These are phyloP conservation scores for Diaporthe nobilis DNA, from an alignment of 2,329 filamentous ascomycete species.

Conservation along the genomic window DNA sequence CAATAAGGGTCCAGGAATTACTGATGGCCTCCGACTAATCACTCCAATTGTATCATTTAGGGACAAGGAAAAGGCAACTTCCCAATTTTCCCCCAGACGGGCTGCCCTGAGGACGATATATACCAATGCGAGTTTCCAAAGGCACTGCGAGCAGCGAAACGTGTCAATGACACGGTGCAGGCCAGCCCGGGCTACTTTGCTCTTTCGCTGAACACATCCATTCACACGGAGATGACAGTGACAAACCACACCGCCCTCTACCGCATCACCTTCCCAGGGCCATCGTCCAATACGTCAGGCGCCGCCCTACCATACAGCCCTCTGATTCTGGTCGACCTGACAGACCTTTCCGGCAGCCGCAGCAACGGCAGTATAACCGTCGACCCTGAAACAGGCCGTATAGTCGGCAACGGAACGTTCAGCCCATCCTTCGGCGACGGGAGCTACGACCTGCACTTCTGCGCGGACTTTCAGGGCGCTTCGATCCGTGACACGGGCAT, in stretches of 20 bases:
- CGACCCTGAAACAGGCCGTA: constrained; percentile 60
- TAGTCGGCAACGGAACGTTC: constrained; percentile 65
- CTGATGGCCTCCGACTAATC: background rate
- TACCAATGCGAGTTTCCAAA: constrained; percentile 63
- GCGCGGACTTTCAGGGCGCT: constrained; percentile 62
- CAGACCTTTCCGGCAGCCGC: constrained; percentile 63
- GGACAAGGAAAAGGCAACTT: constrained; percentile 53
- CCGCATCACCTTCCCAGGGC: constrained; percentile 61
- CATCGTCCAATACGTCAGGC: constrained; percentile 39
- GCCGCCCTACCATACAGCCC: constrained; percentile 58
- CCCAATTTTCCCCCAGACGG: constrained; percentile 53
- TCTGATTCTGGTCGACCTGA: constrained; percentile 64
- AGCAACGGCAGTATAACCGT: constrained; percentile 64
- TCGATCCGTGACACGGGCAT: constrained; percentile 64
- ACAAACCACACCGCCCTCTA: constrained; percentile 67
- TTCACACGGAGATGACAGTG: constrained; percentile 65
- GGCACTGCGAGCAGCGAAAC: constrained; percentile 55
- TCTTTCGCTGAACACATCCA: constrained; percentile 61
- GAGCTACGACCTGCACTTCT: constrained; percentile 64
- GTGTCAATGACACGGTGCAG: constrained; percentile 59
- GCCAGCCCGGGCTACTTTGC: constrained; percentile 67
- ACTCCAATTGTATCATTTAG: constrained; percentile 3
- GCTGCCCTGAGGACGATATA: constrained; percentile 51
- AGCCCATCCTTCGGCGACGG: constrained; percentile 66
- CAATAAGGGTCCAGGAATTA: background rate